A percentile compares a stretch with the other conserved stretches of the same genome.
These are phyloP conservation scores for Cystobasidiaceae sp. DNA, from an alignment of 1,284 basidiomycete species.

Conservation along the genomic window DNA sequence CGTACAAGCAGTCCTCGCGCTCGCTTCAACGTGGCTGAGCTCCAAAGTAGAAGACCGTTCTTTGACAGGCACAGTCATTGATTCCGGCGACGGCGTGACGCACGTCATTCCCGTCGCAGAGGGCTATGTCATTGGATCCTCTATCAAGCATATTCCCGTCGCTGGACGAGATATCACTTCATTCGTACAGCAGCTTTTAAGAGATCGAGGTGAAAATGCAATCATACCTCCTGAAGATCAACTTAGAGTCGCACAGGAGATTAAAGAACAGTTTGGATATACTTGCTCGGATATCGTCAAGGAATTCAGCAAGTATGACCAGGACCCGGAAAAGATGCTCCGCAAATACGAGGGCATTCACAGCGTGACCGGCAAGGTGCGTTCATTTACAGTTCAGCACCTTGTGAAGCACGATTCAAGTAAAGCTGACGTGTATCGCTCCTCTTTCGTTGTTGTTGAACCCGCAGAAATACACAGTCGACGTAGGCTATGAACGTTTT, in stretches of 20 bases:
- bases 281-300: slow-evolving; percentile 99
- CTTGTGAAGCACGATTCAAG: no score
- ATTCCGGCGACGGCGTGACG: slow-evolving; percentile 98
- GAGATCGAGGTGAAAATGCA: slow-evolving; percentile 88
- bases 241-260: slow-evolving; percentile 80
- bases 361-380: slow-evolving; percentile 80
- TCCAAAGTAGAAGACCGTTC: slow-evolving; percentile 56
- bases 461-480: slow-evolving; percentile 84
- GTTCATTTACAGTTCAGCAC: no score
- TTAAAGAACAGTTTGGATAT: slow-evolving; percentile 98
- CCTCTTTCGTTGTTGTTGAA: no score
- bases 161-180: slow-evolving; percentile 96
- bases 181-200: slow-evolving; percentile 92
- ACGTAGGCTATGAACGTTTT: slow-evolving; percentile 98
- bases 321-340: slow-evolving; percentile 94
- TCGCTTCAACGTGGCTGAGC: slow-evolving; percentile 96
- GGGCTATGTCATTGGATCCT: slow-evolving; percentile 97
- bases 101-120: slow-evolving; percentile 95
- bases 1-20: slow-evolving; percentile 96
- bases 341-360: slow-evolving; percentile 90
- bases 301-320: slow-evolving; percentile 97
- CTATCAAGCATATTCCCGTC: slow-evolving; percentile 98
- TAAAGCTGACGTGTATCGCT: no score
- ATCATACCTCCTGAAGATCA: slow-evolving; percentile 95
- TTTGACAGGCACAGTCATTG: slow-evolving; percentile 82